Conservation (phyloP, 352 stramenopile species). For the Thalassiosira oceanica region DNA sequence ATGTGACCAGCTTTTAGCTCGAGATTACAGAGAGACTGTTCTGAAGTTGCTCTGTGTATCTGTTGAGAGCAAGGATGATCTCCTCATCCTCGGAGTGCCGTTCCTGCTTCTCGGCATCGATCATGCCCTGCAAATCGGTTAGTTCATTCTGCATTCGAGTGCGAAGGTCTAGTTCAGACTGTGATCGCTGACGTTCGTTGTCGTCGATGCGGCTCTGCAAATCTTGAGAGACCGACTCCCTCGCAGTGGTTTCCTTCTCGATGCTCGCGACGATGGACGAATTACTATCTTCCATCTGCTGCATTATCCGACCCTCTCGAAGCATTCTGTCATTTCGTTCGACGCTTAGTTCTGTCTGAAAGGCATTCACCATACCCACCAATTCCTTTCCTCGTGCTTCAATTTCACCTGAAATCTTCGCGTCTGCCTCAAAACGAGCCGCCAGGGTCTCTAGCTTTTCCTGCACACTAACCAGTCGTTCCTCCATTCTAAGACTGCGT, state of each 20-base stretch:
- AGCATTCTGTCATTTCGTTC: constrained; percentile 84
- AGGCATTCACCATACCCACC: constrained; percentile 84
- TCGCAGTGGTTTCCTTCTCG: constrained; percentile 71
- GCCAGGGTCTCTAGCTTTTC: constrained; percentile 85
- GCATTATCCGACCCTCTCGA: constrained; percentile 88
- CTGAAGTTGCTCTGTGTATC: constrained; percentile 91
- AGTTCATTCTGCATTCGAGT: constrained; percentile 66
- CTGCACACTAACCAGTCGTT: constrained; percentile 81
- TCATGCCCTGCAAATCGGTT: constrained; percentile 56
- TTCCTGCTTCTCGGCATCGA: constrained; percentile 76
- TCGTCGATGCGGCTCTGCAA: constrained; percentile 56
- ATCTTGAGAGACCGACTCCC: constrained; percentile 55
- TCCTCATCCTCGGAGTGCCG: constrained; percentile 89
- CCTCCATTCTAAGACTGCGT: constrained; percentile 81
- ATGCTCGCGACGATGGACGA: constrained; percentile 49
- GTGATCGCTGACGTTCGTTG: constrained; percentile 48
- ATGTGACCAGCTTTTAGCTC: too few species aligned
- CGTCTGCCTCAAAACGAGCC: constrained; percentile 83
- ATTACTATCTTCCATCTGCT: constrained; percentile 87
- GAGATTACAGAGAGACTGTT: constrained; percentile 86
- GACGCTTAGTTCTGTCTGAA: constrained; percentile 88
- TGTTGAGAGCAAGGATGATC: constrained; percentile 90
- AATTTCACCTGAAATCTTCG: constrained; percentile 87
- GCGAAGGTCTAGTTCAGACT: constrained; percentile 58
- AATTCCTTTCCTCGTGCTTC: constrained; percentile 87